Percentiles rank a stretch among this genome's conserved stretches.
Evolutionary conservation across 75 land plant species (phyloP).

Genomic region (Picea glauca): DNA sequence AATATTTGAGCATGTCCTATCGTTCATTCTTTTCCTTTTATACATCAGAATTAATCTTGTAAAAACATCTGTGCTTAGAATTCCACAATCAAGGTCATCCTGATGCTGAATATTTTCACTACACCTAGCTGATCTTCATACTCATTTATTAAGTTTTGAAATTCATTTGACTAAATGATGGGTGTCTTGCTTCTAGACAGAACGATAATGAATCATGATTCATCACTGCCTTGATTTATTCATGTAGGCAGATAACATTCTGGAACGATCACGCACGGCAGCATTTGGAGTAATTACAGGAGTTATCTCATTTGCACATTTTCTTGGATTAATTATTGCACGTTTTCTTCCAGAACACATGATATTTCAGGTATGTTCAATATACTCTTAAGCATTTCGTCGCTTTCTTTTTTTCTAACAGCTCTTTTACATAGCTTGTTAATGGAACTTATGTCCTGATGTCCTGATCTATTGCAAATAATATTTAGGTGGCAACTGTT

Average conservation of each 20-base stretch:
- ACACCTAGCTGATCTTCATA: too few species aligned
- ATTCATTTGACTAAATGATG: too few species aligned
- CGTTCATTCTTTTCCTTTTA: too few species aligned
- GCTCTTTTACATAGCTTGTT: neutral
- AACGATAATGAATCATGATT: neutral
- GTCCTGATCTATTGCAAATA: neutral
- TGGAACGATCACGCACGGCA: conserved; percentile 40
- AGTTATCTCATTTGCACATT: conserved; percentile 45
- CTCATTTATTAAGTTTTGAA: too few species aligned
- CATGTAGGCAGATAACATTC: conserved; percentile 63
- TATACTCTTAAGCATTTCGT: neutral
- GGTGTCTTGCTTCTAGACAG: neutral
- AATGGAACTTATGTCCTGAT: neutral
- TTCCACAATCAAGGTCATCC: too few species aligned
- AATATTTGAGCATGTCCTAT: too few species aligned
- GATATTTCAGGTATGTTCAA: conserved; percentile 45
- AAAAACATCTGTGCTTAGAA: too few species aligned
- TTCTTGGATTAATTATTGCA: conserved; percentile 50
- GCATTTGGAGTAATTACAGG: conserved; percentile 71
- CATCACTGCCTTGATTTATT: neutral
- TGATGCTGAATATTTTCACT: too few species aligned
- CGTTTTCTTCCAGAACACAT: conserved; percentile 51
- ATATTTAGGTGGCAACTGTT: conserved; percentile 38
- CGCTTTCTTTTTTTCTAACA: neutral
- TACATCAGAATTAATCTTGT: too few species aligned